Base-by-base conservation (phyloP, 129 eudicot genomes). In the Flaveria trinervia region DNA sequence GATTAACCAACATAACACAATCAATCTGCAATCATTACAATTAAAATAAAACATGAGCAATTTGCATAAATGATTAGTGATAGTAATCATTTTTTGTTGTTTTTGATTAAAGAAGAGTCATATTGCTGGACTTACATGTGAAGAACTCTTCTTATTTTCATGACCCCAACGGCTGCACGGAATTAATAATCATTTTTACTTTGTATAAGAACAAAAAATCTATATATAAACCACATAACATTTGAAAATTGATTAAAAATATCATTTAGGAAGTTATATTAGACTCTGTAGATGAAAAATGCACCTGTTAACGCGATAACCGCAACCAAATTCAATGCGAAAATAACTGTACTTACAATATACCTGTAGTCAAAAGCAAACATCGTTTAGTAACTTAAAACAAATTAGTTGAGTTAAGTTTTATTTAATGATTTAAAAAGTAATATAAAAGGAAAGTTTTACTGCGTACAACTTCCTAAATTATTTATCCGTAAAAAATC, bases 1-100 rank as follows among this genome's bases (percentile, higher is more conserved):
- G 55, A 93, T 85, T 41, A 88, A 71, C 98, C 97, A 90, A 76
- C 96, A 90, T 30, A 90, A 18, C 46, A 68, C 74, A 25, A 90
- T 76, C 7, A 93, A 73, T 73, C 98, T 93, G 90, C 76, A 71
- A 39, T 23, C 23, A 45, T 71, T 14, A 72, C 7, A 48, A 66
- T 73, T 11, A 72, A 39, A 76, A 76, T 46, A 15, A 30, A 28
- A 22, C 9, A 45, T 71, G 25, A 80, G 66, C 39, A 55, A 60
- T 25, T 62, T 4, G 43, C 14, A 72, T 36, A 5, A 0, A 36
- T 59, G 11, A 16, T 71, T 44, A 18, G 68, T 45, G 4, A 49
- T 14, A 12, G 6, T 3, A 36, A 36, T 36, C 41, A 36, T 13
- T 48, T 9, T 45, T 49, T 45, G 16, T 26, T 2, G 33, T 23